Evolutionary conservation across 495 filamentous ascomycete species (phyloP).

Genomic region (Cetradonia linearis): DNA sequence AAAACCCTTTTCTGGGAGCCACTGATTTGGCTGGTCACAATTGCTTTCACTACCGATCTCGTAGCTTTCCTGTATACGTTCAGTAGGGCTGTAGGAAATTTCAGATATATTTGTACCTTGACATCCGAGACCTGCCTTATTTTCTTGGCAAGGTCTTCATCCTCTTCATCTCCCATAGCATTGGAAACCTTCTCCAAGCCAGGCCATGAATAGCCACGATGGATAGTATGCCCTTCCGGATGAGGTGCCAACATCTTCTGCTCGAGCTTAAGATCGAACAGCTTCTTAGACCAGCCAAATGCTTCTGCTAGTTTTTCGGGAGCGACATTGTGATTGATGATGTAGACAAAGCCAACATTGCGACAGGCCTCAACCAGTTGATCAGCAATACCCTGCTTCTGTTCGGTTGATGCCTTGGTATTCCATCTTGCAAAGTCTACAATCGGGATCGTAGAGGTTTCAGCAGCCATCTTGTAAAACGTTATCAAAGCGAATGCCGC

Average conservation of each 20-base stretch:
- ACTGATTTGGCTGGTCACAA: constrained; percentile 50
- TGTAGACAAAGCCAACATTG: constrained; percentile 50
- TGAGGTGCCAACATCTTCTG: constrained; percentile 50
- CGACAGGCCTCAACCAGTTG: constrained; percentile 44
- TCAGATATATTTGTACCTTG: constrained; percentile 27
- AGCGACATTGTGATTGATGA: constrained; percentile 45
- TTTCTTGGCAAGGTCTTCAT: constrained; percentile 27
- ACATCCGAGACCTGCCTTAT: constrained; percentile 35
- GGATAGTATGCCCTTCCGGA: constrained; percentile 44
- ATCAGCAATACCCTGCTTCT: constrained; percentile 36
- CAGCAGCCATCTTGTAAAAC: neutral
- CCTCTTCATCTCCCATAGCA: constrained; percentile 42
- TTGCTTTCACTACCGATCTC: constrained; percentile 55
- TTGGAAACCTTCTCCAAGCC: constrained; percentile 58
- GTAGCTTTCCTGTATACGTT: constrained; percentile 46
- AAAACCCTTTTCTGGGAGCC: constrained; percentile 47
- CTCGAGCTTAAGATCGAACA: constrained; percentile 38
- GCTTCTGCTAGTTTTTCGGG: constrained; percentile 40
- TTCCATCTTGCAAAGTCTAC: constrained; percentile 44
- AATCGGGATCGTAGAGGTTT: constrained; percentile 35
- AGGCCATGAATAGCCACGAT: constrained; percentile 57
- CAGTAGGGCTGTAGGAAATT: neutral
- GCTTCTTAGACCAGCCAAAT: constrained; percentile 41
- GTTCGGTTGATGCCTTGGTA: constrained; percentile 23
- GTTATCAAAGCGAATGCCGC: neutral